phyloP scores from a whole-genome alignment of 352 stramenopile species.

The Phytophthora aleatoria region DNA sequence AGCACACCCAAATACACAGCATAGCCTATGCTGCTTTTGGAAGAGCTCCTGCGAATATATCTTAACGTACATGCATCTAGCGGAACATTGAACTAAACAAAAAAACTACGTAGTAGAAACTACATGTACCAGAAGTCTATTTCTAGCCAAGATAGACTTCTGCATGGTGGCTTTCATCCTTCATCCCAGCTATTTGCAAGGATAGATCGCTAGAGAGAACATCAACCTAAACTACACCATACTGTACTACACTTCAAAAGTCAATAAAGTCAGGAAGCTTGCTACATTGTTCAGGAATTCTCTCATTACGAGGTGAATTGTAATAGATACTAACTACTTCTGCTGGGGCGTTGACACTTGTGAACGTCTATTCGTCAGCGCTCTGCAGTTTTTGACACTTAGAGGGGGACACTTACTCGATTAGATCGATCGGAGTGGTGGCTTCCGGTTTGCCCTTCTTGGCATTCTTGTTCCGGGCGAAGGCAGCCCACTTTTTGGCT shows the following conservation, averaged over 20 bases:
- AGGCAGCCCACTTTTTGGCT: conserved; percentile 38
- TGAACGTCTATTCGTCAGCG: conserved; percentile 18
- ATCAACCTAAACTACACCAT: neutral
- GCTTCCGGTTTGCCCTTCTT: conserved; percentile 21
- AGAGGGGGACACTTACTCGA: conserved; percentile 22
- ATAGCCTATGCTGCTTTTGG: no score
- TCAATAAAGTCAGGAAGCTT: neutral
- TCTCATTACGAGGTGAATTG: conserved; percentile 30
- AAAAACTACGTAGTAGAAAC: no score
- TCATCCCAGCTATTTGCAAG: no score
- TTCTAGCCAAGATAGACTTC: no score
- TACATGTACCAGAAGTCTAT: no score
- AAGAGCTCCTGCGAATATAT: no score
- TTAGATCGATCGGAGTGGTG: conserved; percentile 31
- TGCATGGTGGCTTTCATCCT: neutral
- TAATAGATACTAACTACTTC: conserved; percentile 39
- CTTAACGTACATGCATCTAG: no score
- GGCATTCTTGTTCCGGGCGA: conserved; percentile 26
- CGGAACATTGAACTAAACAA: no score
- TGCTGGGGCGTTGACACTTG: conserved; percentile 1
- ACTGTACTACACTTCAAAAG: no score
- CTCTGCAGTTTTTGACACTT: conserved; percentile 15
- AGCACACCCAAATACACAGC: no score
- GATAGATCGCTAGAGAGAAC: no score
- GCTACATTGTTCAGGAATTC: conserved; percentile 2